Evolutionary conservation across 257 asterid species (phyloP).

Genomic region (Asclepias syriaca): DNA sequence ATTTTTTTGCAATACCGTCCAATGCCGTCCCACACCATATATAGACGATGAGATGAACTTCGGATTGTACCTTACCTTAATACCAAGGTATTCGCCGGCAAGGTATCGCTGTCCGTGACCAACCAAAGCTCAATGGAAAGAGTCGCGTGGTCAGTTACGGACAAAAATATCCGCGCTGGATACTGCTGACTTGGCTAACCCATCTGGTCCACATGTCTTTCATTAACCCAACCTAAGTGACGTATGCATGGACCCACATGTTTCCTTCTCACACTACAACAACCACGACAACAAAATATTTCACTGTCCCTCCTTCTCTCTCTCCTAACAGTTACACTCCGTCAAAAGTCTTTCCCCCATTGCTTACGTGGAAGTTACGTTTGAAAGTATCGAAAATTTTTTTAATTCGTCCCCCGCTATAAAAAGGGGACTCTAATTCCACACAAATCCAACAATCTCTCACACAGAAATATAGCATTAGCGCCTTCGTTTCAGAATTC

Average conservation of each 20-base stretch:
- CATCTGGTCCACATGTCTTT: conserved; percentile 8
- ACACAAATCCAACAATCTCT: not conserved
- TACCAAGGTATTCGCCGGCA: conserved; percentile 25
- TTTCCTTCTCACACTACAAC: not conserved
- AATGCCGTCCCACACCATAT: not conserved
- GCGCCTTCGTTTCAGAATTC: not conserved
- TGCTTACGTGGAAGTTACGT: conserved; percentile 19
- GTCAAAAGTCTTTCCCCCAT: conserved; percentile 21
- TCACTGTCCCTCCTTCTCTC: conserved; percentile 4
- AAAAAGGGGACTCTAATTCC: conserved; percentile 6
- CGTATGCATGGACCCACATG: conserved; percentile 16
- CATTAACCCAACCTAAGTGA: not conserved
- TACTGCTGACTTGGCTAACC: conserved; percentile 26
- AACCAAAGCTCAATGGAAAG: conserved; percentile 12
- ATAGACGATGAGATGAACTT: not conserved
- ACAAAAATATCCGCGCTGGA: conserved; percentile 24
- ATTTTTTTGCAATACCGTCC: not conserved
- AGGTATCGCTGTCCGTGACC: conserved; percentile 29
- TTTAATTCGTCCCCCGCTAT: conserved; percentile 7
- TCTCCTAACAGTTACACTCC: conserved; percentile 12
- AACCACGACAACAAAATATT: conserved; percentile 14
- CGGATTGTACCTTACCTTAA: not conserved
- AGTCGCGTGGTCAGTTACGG: conserved; percentile 8
- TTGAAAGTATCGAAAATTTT: not conserved
- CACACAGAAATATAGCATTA: not conserved